Conservation (phyloP, 1,139 yeast species). For the Sugiyamaella novakii region DNA sequence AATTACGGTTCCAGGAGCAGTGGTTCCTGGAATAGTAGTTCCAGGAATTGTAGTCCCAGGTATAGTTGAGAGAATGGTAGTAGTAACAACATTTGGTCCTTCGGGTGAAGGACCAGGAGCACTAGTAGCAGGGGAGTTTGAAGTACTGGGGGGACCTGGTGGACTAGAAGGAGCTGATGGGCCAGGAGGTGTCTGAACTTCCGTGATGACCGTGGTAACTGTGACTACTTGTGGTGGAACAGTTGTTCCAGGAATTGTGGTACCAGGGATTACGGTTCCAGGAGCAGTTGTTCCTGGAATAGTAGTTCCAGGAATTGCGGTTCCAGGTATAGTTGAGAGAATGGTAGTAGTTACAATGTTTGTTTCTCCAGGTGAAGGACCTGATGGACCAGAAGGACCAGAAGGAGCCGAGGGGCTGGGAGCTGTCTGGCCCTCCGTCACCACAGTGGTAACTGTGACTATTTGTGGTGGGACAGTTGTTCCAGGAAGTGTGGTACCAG, state of each 20-base stretch:
- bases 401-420: slow-evolving; percentile 7
- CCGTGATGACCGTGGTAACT: slow-evolving; percentile 9
- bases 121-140: slow-evolving; percentile 1
- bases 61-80: slow-evolving; percentile 2
- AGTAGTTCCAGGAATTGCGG: slow-evolving; percentile 27
- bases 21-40: slow-evolving; percentile 27
- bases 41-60: slow-evolving; percentile 25
- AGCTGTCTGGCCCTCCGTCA: too few relatives aligned
- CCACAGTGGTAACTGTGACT: slow-evolving; percentile 17
- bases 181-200: slow-evolving; percentile 2
- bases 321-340: slow-evolving; percentile 24
- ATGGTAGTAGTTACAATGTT: too few relatives aligned
- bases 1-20: slow-evolving; percentile 27
- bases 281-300: slow-evolving; percentile 25
- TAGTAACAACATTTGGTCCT: slow-evolving; percentile 10
- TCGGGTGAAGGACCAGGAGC: not conserved
- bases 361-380: not conserved
- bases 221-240: slow-evolving; percentile 21
- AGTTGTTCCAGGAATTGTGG: slow-evolving; percentile 26
- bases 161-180: slow-evolving; percentile 1
- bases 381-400: slow-evolving; percentile 16
- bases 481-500: slow-evolving; percentile 26
- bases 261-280: slow-evolving; percentile 26
- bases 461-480: slow-evolving; percentile 20
- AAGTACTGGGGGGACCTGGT: slow-evolving; percentile 16